Base-by-base conservation (phyloP, 352 stramenopile genomes). In the Pythium brassicae region DNA sequence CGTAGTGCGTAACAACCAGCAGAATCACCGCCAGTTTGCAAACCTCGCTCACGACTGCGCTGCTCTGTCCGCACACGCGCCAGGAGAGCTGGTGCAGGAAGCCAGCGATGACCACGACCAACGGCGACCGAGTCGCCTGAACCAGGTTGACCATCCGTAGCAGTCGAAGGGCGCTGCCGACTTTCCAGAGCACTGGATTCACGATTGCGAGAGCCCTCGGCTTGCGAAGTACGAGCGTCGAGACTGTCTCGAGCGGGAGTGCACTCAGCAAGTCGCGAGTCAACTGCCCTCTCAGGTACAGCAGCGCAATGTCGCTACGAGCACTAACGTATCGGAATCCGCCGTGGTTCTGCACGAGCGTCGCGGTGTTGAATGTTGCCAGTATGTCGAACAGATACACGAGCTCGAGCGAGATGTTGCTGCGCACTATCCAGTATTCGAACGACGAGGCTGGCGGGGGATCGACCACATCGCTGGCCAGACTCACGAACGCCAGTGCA, bases 301-400 rank as follows among this genome's bases (percentile, higher is more conserved):
- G 46, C 17, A 20, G 25, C 2, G 55, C 47, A 26, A 50, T 61
- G 10, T 55, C 46, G 7, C 11, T 25, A 10, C 35, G 25, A 22
- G 55, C 22, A 14, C 22, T 12, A 34, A 55, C 26, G 34, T 43
- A 17, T 47, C 53, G 53, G 12, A 53, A 5, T n/a, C 22, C 50
- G 22, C 43, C 53, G 42, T 59, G 19, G 35, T 49, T 55, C 22
- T 22, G 25, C 9, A 10, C 27, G 47, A 42, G 20, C 35, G 54
- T 19, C 17, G 35, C n/a, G 4, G 55, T 61, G 48, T 55, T 54
- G 46, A 55, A 55, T 2, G 42, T 50, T 19, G 27, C 26, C 11
- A 50, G n/a, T 8, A 61, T 42, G 19, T 55, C 55, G 2, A 53
- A 20, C 25, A 55, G 20, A 14, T 61, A 61, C 34, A 55, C 22